These are phyloP conservation scores for Hydnomerulius pinastri DNA, from an alignment of 768 basidiomycete species.

Conservation along the genomic window DNA sequence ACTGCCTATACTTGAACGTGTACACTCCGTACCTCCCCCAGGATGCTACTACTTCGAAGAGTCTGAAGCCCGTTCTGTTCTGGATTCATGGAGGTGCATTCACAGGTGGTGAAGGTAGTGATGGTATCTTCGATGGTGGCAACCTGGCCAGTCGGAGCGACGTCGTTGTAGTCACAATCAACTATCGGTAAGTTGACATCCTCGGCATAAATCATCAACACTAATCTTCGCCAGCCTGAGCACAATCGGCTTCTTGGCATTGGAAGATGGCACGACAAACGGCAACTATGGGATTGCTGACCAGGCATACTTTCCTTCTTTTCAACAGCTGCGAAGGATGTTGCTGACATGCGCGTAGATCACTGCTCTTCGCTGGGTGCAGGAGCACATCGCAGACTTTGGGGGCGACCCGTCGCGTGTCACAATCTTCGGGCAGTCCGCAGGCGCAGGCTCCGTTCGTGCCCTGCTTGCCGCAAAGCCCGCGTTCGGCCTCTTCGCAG, in stretches of 20 bases:
- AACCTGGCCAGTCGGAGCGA: slow-evolving; percentile 46
- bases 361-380: slow-evolving; percentile 45
- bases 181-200: slow-evolving; percentile 29
- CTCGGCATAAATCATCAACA: background rate
- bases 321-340: no score
- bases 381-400: slow-evolving; percentile 54
- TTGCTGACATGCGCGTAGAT: slow-evolving; percentile 4
- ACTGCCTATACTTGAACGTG: slow-evolving; percentile 50
- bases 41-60: slow-evolving; percentile 5
- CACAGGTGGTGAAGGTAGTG: slow-evolving; percentile 39
- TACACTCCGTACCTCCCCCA: slow-evolving; percentile 43
- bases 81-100: slow-evolving; percentile 55
- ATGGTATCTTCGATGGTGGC: slow-evolving; percentile 45
- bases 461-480: slow-evolving; percentile 37
- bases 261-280: slow-evolving; percentile 8
- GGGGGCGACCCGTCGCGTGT: slow-evolving; percentile 56
- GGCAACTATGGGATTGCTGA: slow-evolving; percentile 16
- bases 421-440: slow-evolving; percentile 57
- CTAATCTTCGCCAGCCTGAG: slow-evolving; percentile 4
- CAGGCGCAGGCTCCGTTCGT: slow-evolving; percentile 49
- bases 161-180: slow-evolving; percentile 40
- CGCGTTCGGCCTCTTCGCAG: slow-evolving; percentile 41
- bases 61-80: slow-evolving; percentile 46
- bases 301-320: background rate
- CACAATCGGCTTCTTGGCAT: slow-evolving; percentile 12